phyloP scores from a whole-genome alignment of 257 asterid genomes.

The Linaria vulgaris region DNA sequence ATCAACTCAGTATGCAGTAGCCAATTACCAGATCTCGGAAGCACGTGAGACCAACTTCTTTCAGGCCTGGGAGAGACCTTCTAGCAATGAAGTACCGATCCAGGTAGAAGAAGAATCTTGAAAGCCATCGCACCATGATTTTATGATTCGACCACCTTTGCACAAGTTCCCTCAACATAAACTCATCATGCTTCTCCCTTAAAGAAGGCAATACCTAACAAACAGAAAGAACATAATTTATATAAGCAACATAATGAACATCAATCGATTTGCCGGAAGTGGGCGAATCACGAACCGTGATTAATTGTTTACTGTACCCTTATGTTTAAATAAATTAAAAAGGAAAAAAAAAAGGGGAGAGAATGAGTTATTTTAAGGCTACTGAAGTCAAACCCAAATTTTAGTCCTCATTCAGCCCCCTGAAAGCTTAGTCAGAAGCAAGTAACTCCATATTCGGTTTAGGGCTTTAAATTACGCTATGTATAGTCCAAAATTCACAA shows the following conservation, averaged over 20 bases:
- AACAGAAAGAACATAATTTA: not conserved
- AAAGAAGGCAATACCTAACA: slow-evolving; percentile 68
- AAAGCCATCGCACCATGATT: slow-evolving; percentile 96
- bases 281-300: not conserved
- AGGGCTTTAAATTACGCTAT: too few relatives aligned
- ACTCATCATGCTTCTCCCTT: slow-evolving; percentile 85
- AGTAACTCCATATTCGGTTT: too few relatives aligned
- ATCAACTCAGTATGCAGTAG: slow-evolving; percentile 6
- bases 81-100: slow-evolving; percentile 94
- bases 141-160: slow-evolving; percentile 90
- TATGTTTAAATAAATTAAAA: too few relatives aligned
- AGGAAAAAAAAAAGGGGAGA: too few relatives aligned
- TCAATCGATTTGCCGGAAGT: not conserved
- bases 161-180: slow-evolving; percentile 91
- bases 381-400: too few relatives aligned
- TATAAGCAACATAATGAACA: slow-evolving; percentile 6
- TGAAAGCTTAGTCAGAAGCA: too few relatives aligned
- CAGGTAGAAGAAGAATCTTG: slow-evolving; percentile 83
- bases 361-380: too few relatives aligned
- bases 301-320: too few relatives aligned
- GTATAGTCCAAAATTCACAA: too few relatives aligned
- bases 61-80: slow-evolving; percentile 85
- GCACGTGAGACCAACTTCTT: slow-evolving; percentile 89
- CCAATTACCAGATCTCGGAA: slow-evolving; percentile 73
- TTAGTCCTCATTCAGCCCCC: too few relatives aligned